Conservation (phyloP, 2,329 filamentous ascomycete species). For the Sclerotinia subarctica region DNA sequence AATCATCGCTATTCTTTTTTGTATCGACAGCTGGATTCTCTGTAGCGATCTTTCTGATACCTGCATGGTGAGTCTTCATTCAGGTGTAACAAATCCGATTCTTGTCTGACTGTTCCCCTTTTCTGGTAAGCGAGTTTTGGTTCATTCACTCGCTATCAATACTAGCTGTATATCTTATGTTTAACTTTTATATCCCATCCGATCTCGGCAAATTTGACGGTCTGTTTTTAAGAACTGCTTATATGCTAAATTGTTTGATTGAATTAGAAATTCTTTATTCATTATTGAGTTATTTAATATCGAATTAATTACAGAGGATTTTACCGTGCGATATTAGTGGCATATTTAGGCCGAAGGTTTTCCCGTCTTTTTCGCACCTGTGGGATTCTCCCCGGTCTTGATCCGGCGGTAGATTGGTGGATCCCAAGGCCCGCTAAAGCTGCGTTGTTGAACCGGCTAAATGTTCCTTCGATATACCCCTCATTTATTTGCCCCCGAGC, state of each 20-base stretch:
- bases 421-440: not conserved
- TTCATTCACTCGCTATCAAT: not conserved
- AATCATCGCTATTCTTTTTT: too few relatives aligned
- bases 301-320: not conserved
- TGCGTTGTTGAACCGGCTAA: constrained; percentile 7
- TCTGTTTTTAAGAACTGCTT: not conserved
- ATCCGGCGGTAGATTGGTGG: not conserved
- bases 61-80: too few relatives aligned
- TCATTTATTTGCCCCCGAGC: not conserved
- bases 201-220: too few relatives aligned
- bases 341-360: not conserved
- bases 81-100: too few relatives aligned
- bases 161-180: not conserved
- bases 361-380: not conserved
- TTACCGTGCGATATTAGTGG: not conserved
- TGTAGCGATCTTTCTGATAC: not conserved
- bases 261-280: not conserved
- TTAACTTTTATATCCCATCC: too few relatives aligned
- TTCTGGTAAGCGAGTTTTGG: not conserved
- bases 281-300: not conserved
- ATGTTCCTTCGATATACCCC: not conserved
- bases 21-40: not conserved
- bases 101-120: not conserved
- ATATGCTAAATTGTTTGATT: not conserved
- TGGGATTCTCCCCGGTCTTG: not conserved